Percentiles rank a stretch among this genome's conserved stretches.
Evolutionary conservation across 139 green algal genomes (phyloP).

Genomic region (Haematococcus sp.): DNA sequence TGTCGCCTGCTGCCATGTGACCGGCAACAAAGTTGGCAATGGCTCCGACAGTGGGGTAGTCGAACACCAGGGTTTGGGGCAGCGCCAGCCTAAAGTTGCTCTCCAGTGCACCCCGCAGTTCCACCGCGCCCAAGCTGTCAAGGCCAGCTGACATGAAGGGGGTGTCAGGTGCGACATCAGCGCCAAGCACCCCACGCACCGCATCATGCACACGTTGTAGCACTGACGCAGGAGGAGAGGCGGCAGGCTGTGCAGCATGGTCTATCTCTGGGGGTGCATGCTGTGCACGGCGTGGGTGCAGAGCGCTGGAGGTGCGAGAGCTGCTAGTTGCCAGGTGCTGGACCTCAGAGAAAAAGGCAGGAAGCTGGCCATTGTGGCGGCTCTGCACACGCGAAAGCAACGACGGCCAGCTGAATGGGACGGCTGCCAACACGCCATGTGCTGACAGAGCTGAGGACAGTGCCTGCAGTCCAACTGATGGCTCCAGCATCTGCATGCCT

Average conservation of each 20-base stretch:
- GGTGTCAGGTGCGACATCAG: constrained; percentile 36
- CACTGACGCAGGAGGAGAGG: background rate
- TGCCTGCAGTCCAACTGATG: constrained; percentile 36
- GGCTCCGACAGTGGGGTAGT: constrained; percentile 62
- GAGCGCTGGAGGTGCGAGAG: background rate
- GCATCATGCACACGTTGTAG: background rate
- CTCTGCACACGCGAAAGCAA: background rate
- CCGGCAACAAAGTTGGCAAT: background rate
- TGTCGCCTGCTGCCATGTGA: background rate
- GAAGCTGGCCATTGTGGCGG: background rate
- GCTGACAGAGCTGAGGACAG: constrained; percentile 18
- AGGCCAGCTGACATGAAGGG: constrained; percentile 63
- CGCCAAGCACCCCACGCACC: constrained; percentile 11
- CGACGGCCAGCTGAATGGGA: constrained; percentile 39
- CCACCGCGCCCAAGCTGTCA: constrained; percentile 59
- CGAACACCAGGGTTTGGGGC: constrained; percentile 65
- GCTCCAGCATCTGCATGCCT: constrained; percentile 51
- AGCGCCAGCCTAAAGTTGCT: constrained; percentile 45
- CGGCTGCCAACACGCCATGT: constrained; percentile 20
- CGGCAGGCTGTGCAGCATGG: background rate
- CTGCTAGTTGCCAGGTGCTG: background rate
- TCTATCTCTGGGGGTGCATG: too few species aligned
- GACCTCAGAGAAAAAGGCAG: background rate
- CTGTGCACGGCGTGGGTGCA: too few species aligned
- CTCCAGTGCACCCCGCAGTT: constrained; percentile 61